Evolutionary conservation across 2,329 filamentous ascomycete species (phyloP).

Genomic region (Venturia effusa): DNA sequence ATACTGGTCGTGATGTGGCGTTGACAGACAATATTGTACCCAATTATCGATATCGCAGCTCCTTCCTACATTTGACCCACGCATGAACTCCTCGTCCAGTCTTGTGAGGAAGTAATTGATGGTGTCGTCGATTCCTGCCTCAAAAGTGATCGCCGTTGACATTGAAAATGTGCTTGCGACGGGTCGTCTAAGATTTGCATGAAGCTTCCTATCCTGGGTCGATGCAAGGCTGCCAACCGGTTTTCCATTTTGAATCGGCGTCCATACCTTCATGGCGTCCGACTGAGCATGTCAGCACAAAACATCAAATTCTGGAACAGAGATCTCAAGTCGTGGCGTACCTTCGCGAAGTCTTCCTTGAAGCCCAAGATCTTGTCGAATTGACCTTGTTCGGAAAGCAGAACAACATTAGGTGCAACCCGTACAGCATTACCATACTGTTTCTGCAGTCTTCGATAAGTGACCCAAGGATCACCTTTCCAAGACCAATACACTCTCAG

Average conservation of each 20-base stretch:
- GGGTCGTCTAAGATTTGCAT: neutral
- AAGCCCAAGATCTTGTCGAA: neutral
- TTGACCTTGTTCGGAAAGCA: neutral
- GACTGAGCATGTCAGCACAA: neutral
- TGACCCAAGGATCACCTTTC: neutral
- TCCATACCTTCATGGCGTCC: neutral
- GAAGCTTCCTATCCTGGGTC: neutral
- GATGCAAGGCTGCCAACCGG: neutral
- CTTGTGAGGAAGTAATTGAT: slow-evolving; percentile 6
- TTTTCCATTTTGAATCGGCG: neutral
- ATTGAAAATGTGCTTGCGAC: neutral
- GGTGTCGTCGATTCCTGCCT: slow-evolving; percentile 2
- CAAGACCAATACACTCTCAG: neutral
- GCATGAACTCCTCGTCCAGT: slow-evolving; percentile 4
- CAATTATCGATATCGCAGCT: slow-evolving; percentile 8
- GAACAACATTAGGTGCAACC: neutral
- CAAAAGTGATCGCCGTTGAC: neutral
- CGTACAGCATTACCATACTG: slow-evolving; percentile 4
- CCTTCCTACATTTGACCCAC: neutral
- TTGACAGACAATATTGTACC: neutral
- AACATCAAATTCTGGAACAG: too few relatives aligned
- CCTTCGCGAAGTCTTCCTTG: slow-evolving; percentile 3
- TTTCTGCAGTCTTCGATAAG: neutral
- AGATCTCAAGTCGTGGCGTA: too few relatives aligned
- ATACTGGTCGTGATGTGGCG: neutral